Percentiles rank a stretch among this genome's conserved stretches.
These are phyloP conservation scores for Penicillium desertorum DNA, from an alignment of 495 filamentous ascomycete species.

Conservation along the genomic window DNA sequence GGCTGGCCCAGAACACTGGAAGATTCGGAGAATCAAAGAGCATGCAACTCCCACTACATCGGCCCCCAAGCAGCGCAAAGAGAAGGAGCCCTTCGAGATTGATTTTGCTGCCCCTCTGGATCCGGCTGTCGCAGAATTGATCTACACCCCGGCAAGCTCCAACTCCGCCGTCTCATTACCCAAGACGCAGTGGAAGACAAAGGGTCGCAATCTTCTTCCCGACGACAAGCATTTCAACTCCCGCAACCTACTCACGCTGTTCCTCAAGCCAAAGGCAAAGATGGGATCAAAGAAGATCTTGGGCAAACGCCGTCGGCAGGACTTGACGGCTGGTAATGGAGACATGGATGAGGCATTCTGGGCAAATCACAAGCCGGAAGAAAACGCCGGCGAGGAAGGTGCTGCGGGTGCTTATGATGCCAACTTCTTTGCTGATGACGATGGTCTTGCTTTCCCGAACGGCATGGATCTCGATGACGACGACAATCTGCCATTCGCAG, in stretches of 20 bases:
- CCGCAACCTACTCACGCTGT: conserved; percentile 79
- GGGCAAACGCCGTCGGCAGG: conserved; percentile 39
- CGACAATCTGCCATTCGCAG: conserved; percentile 82
- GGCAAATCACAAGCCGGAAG: conserved; percentile 70
- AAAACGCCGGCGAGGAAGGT: conserved; percentile 52
- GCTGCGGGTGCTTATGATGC: conserved; percentile 81
- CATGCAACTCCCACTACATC: conserved; percentile 60
- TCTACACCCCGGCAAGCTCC: conserved; percentile 81
- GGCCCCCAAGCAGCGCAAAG: conserved; percentile 65
- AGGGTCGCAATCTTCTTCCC: conserved; percentile 86
- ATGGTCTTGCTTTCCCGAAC: conserved; percentile 74
- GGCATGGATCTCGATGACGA: conserved; percentile 65
- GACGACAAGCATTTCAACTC: conserved; percentile 99
- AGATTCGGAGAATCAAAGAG: conserved; percentile 91
- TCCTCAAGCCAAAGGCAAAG: conserved; percentile 89
- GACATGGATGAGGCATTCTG: conserved; percentile 96
- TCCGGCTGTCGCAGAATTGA: conserved; percentile 66
- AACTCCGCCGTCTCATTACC: conserved; percentile 79
- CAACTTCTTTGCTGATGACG: conserved; percentile 97
- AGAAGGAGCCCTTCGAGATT: conserved; percentile 95
- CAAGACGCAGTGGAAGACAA: conserved; percentile 93
- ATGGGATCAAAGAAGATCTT: conserved; percentile 58
- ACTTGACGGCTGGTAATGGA: conserved; percentile 54
- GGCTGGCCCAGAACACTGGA: conserved; percentile 99
- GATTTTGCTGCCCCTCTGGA: conserved; percentile 78